These are phyloP conservation scores for Pseudogymnoascus sp. DNA, from an alignment of 2,329 filamentous ascomycete genomes.

Conservation along the genomic window DNA sequence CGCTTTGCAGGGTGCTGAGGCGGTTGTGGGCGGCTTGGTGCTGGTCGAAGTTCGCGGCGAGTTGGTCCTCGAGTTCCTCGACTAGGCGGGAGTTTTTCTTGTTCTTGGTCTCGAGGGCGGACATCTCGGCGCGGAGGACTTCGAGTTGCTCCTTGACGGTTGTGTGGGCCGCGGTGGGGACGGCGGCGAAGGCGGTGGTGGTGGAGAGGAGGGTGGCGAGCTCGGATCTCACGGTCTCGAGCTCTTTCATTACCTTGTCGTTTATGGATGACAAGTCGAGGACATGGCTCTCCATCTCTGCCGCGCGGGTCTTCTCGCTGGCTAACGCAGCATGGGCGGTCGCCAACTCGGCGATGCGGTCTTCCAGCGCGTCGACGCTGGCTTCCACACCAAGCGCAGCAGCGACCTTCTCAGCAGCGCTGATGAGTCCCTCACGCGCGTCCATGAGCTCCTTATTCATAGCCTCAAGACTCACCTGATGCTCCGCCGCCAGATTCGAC, in stretches of 20 bases:
- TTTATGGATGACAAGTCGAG: slow-evolving; percentile 51
- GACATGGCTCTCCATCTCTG: slow-evolving; percentile 49
- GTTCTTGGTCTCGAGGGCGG: slow-evolving; percentile 59
- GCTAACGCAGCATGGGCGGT: slow-evolving; percentile 53
- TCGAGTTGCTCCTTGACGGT: slow-evolving; percentile 50
- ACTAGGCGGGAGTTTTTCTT: slow-evolving; percentile 88
- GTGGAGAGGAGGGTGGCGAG: slow-evolving; percentile 45
- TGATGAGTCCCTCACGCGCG: slow-evolving; percentile 59
- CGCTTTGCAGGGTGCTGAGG: slow-evolving; percentile 71
- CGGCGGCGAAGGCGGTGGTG: slow-evolving; percentile 38
- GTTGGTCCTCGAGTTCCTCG: slow-evolving; percentile 92
- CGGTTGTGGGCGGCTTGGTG: slow-evolving; percentile 80
- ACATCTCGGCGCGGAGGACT: slow-evolving; percentile 59
- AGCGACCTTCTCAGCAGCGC: slow-evolving; percentile 57
- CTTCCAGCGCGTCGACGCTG: slow-evolving; percentile 60
- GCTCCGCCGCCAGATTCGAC: slow-evolving; percentile 51
- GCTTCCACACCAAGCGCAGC: slow-evolving; percentile 54
- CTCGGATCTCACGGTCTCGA: slow-evolving; percentile 52
- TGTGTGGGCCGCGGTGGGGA: slow-evolving; percentile 36
- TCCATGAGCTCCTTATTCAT: slow-evolving; percentile 57
- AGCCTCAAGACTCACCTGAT: slow-evolving; percentile 47
- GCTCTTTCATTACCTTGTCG: slow-evolving; percentile 52
- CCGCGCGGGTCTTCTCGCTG: slow-evolving; percentile 51
- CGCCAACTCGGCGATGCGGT: slow-evolving; percentile 51
- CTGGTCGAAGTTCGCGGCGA: slow-evolving; percentile 91